A percentile compares a stretch with the other conserved stretches of the same genome.
phyloP scores from a whole-genome alignment of 202 grass and related monocot genomes.

The Tripidium arundinaceum region DNA sequence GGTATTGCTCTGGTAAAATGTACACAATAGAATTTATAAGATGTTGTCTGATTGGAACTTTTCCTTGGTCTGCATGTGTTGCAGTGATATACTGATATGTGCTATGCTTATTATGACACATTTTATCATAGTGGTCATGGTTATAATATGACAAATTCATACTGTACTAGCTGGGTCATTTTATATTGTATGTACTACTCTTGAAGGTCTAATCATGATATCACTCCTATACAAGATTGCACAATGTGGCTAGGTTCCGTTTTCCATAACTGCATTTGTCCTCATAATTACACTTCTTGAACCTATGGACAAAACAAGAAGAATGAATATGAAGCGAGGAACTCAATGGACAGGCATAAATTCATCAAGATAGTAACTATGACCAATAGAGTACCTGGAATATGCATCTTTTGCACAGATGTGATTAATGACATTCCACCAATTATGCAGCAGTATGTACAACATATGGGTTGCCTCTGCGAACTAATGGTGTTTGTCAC shows the following conservation, averaged over 20 bases:
- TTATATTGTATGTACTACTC: constrained; percentile 24
- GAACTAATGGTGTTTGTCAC: constrained; percentile 69
- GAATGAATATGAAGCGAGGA: constrained; percentile 45
- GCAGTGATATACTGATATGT: constrained; percentile 86
- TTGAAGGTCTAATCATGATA: constrained; percentile 62
- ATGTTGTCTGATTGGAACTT: too few species aligned
- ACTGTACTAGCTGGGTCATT: constrained; percentile 34
- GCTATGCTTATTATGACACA: constrained; percentile 84
- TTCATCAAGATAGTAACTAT: constrained; percentile 36
- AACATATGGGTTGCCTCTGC: constrained; percentile 49
- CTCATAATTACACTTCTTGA: constrained; percentile 66
- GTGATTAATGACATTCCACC: constrained; percentile 78
- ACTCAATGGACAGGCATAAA: constrained; percentile 46
- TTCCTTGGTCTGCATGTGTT: constrained; percentile 44
- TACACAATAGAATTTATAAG: too few species aligned
- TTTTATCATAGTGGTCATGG: constrained; percentile 61
- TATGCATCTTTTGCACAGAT: constrained; percentile 76
- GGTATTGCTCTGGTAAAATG: too few species aligned
- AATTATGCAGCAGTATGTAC: constrained; percentile 65
- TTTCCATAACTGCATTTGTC: constrained; percentile 62
- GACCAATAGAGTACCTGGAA: constrained; percentile 47
- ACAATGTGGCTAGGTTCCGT: constrained; percentile 78
- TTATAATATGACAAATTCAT: constrained; percentile 55
- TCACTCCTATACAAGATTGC: constrained; percentile 65
- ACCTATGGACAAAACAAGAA: constrained; percentile 74